A percentile compares a stretch with the other conserved stretches of the same genome.
phyloP scores from a whole-genome alignment of 2,329 filamentous ascomycete genomes.

The Exophiala sp. region DNA sequence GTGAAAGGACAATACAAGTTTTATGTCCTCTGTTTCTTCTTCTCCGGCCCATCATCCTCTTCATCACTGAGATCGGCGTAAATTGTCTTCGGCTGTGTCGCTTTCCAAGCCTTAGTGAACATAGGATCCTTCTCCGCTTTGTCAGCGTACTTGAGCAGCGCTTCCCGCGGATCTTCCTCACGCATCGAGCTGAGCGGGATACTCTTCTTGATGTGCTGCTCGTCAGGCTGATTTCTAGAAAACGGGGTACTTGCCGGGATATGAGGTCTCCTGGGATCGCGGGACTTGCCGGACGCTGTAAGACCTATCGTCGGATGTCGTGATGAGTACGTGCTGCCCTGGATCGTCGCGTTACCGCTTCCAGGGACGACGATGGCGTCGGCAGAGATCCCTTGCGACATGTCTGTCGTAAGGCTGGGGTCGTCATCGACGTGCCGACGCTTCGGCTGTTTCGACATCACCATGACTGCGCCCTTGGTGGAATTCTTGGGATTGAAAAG shows the following conservation, averaged over 20 bases:
- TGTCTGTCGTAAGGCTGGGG: constrained; percentile 78
- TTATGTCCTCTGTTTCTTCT: constrained; percentile 50
- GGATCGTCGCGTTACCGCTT: constrained; percentile 20
- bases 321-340: constrained; percentile 56
- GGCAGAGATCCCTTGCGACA: constrained; percentile 67
- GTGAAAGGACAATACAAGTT: not conserved
- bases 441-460: constrained; percentile 92
- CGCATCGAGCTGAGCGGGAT: constrained; percentile 90
- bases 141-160: constrained; percentile 89
- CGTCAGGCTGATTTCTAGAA: constrained; percentile 82
- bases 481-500: constrained; percentile 89
- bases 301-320: constrained; percentile 69
- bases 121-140: constrained; percentile 88
- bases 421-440: constrained; percentile 95
- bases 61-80: constrained; percentile 88
- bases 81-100: constrained; percentile 86
- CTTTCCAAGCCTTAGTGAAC: constrained; percentile 90
- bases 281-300: constrained; percentile 70
- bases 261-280: constrained; percentile 81
- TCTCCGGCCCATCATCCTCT: constrained; percentile 68
- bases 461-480: constrained; percentile 72
- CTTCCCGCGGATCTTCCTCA: constrained; percentile 93
- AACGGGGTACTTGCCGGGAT: constrained; percentile 84
- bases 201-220: constrained; percentile 80
- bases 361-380: constrained; percentile 70